Base-by-base conservation (phyloP, 1,139 yeast genomes). In the Yamadazyma sp. region DNA sequence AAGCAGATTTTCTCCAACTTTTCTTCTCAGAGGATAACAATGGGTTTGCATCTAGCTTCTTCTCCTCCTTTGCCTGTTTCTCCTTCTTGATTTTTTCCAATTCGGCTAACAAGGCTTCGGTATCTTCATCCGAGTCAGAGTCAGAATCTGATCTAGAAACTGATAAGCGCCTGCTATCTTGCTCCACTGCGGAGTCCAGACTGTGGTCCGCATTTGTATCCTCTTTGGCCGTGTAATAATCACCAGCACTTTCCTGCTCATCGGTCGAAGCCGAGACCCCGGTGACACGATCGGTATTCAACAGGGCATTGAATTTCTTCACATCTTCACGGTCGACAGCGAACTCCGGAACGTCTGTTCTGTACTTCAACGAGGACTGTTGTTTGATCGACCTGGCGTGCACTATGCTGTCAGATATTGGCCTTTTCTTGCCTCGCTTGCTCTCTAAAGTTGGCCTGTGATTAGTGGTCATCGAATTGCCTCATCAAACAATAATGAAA, bases 361-460 rank as follows among this genome's bases (percentile, higher is more conserved):
- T 59, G 50, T 65, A 74, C 58, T 91, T 91, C 43, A 91, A 62
- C 53, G 68, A 69, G 8, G 76, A 75, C 48, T 89, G 95, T 10
- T 85, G 88, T 0, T 92, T 85, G 14, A 85, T 66, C 11, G 78
- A 67, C 37, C 95, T 66, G 2, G 88, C 74, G 58, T 88, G 96
- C 11, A 69, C 60, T 10, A 83, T 86, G 31, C 76, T 58, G 39
- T 68, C 68, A 12, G 49, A 45, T 18, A 72, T 69, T 2, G 54
- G 52, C 38, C 73, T 62, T 23, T 66, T 68, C 49, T 77, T 78
- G 4, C 96, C 97, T 51, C 81, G 75, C 42, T 95, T 89, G 44
- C 92, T 87, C 54, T 89, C 96, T 46, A 87, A 73, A 7, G 95
- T 87, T 0, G 97, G 96, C 58, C 95, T 75, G 56, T 87, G 96